Evolutionary conservation across 371 early-diverging fungal genomes (phyloP).

Genomic region (Mucor plumbeus): DNA sequence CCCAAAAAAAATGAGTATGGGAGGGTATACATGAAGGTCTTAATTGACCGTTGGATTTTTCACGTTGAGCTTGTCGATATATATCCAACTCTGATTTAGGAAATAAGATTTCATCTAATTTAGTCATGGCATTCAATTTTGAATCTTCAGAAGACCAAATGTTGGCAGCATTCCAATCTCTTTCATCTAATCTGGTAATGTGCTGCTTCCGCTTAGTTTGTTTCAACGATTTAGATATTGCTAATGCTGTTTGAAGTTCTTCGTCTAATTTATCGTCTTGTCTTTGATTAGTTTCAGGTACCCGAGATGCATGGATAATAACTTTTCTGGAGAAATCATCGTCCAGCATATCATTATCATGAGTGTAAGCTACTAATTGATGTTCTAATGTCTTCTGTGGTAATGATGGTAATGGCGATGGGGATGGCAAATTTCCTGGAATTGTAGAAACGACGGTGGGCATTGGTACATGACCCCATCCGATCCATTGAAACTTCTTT

Average conservation of each 20-base stretch:
- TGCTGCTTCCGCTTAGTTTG: constrained; percentile 5
- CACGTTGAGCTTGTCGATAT: constrained; percentile 1
- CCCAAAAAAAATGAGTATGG: constrained; percentile 13
- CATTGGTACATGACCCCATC: constrained; percentile 37
- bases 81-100: neutral
- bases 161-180: constrained; percentile 28
- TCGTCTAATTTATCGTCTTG: constrained; percentile 31
- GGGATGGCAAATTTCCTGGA: neutral
- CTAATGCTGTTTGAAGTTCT: constrained; percentile 34
- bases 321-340: constrained; percentile 18
- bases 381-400: neutral
- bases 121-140: neutral
- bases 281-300: neutral
- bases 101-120: constrained; percentile 11
- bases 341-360: neutral
- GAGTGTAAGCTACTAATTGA: neutral
- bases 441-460: neutral
- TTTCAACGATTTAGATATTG: constrained; percentile 27
- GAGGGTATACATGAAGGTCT: neutral
- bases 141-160: constrained; percentile 32
- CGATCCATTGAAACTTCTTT: constrained; percentile 38
- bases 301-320: constrained; percentile 8
- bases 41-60: constrained; percentile 13
- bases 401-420: neutral
- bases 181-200: constrained; percentile 1